Base-by-base conservation (phyloP, 352 stramenopile genomes). In the Pythium vanterpoolii region DNA sequence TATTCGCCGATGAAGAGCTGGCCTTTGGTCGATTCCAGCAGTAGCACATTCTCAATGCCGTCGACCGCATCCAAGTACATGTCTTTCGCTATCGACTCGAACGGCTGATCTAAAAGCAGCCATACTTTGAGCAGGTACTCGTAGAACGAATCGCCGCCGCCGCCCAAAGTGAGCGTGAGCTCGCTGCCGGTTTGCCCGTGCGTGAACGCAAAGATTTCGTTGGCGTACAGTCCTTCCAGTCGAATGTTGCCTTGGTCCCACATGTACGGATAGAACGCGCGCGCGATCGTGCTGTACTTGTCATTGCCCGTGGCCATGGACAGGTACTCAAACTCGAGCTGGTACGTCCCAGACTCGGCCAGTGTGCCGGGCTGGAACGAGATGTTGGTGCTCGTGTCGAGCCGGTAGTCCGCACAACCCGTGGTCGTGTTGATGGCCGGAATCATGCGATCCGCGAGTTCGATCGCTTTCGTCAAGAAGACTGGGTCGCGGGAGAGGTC, bases 91-190 rank as follows among this genome's bases (percentile, higher is more conserved):
- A 83, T 84, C 13, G 55, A 62, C 26, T 93, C 79, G 19, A 74
- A 24, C 8, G 62, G 63, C 51, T 86, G 81, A 28, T 92, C 93
- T 36, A 86, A 95, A 74, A 98, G 96, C 11, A 99, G 66, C 82
- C 92, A 99, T 30, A 97, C 78, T 75, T 99, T 99, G 34, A 99
- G 72, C 50, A 99, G 72, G 71, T 99, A 99, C 74, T 99, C 96
- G 68, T 99, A 99, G 65, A 98, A 97, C 19, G 87, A 98, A 72
- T 99, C 97, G 8, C 90, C 92, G 43, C 96, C 85, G n/a, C 95
- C 96, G 34, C 96, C 97, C 66, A 99, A 88, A 18, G 86, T 98
- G 46, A 98, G 73, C 28, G 56, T 64, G 33, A 64, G 23, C 0
- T 27, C 45, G 4, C 42, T 54, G 26, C 31, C n/a, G 4, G 23